phyloP scores from a whole-genome alignment of 1,139 yeast genomes.

The Cylindricascospora bacillispora region DNA sequence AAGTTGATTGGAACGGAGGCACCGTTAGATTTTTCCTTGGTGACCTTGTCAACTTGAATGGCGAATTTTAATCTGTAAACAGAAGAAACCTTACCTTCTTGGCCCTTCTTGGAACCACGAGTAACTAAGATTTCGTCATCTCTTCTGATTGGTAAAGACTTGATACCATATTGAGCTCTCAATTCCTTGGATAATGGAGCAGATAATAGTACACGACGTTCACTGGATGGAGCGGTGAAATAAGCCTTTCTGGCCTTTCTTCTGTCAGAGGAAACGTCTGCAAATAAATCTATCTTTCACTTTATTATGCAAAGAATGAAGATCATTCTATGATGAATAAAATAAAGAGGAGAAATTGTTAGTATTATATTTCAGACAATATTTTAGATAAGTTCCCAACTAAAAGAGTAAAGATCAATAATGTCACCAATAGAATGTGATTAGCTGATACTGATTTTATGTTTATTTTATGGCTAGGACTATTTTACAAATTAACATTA shows the following conservation, averaged over 20 bases:
- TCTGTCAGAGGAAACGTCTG: slow-evolving; percentile 86
- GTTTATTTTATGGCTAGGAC: no score
- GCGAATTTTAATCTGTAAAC: slow-evolving; percentile 99
- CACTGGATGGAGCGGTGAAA: slow-evolving; percentile 96
- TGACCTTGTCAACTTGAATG: slow-evolving; percentile 92
- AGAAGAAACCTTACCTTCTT: slow-evolving; percentile 95
- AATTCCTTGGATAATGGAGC: slow-evolving; percentile 99
- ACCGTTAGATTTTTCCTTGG: slow-evolving; percentile 97
- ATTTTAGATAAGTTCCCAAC: no score
- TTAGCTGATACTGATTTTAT: no score
- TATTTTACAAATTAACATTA: no score
- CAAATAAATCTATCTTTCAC: background rate
- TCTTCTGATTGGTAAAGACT: slow-evolving; percentile 95
- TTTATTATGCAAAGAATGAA: no score
- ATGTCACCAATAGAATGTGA: no score
- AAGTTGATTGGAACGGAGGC: slow-evolving; percentile 95
- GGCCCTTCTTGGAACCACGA: slow-evolving; percentile 99
- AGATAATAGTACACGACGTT: slow-evolving; percentile 89
- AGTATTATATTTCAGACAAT: no score
- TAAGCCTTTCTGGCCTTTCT: slow-evolving; percentile 99
- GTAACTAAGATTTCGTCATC: slow-evolving; percentile 92
- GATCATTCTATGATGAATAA: no score
- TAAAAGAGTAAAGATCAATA: no score
- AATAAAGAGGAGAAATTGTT: no score
- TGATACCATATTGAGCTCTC: slow-evolving; percentile 94